phyloP scores from a whole-genome alignment of 495 filamentous ascomycete genomes.

The Talaromyces trachyspermus region DNA sequence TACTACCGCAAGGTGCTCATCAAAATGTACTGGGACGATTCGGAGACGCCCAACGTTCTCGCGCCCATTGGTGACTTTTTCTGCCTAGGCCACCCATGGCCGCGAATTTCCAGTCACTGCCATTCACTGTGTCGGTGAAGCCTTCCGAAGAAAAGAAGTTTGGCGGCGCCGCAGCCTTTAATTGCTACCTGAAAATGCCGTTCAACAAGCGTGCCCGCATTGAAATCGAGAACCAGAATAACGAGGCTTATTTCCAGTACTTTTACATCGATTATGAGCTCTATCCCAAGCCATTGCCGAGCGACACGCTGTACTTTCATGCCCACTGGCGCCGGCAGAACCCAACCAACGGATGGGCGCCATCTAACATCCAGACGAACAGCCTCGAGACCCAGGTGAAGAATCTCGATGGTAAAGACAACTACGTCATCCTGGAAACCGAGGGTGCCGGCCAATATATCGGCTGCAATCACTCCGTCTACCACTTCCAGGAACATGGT shows the following conservation, averaged over 20 bases:
- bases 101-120: slow-evolving; percentile 17
- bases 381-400: slow-evolving; percentile 5
- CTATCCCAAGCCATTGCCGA: slow-evolving; percentile 14
- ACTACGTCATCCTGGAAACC: slow-evolving; percentile 12
- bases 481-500: slow-evolving; percentile 19
- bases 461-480: slow-evolving; percentile 19
- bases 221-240: slow-evolving; percentile 16
- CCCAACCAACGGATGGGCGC: slow-evolving; percentile 18
- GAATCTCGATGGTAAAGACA: slow-evolving; percentile 3
- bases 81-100: slow-evolving; percentile 17
- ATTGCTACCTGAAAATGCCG: slow-evolving; percentile 18
- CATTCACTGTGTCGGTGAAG: slow-evolving; percentile 17
- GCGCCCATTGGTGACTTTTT: slow-evolving; percentile 18
- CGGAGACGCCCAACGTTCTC: slow-evolving; percentile 14
- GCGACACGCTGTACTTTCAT: slow-evolving; percentile 18
- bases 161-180: slow-evolving; percentile 16
- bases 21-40: slow-evolving; percentile 17
- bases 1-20: slow-evolving; percentile 22
- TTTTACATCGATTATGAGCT: slow-evolving; percentile 22
- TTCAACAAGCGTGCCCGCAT: slow-evolving; percentile 18
- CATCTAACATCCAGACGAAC: slow-evolving; percentile 7
- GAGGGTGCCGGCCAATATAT: slow-evolving; percentile 15
- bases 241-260: slow-evolving; percentile 17
- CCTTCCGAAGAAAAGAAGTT: slow-evolving; percentile 18
- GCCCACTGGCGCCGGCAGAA: slow-evolving; percentile 19